Base-by-base conservation (phyloP, 1,284 basidiomycete genomes). In the Cutaneotrichosporon curvatum region DNA sequence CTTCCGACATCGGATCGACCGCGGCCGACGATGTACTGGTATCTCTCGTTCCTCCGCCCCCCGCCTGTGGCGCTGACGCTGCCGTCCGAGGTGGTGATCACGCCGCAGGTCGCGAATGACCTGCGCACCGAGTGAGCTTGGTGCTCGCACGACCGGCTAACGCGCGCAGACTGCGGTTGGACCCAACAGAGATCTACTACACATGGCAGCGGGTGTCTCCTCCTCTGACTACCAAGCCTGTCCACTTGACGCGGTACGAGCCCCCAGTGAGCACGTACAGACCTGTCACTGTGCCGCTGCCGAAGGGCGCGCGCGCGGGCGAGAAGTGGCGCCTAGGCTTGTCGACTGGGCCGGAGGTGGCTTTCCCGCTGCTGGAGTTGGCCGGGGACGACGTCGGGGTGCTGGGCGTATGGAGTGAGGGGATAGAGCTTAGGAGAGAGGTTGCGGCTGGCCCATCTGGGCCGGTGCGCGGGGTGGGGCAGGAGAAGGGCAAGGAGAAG, bases 221-320 rank as follows among this genome's bases (percentile, higher is more conserved):
- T 7, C 20, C 45, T 1, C 31, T 31, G 4, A 39, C 40, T 6
- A 49, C 31, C 5, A 31, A n/a, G 3, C 23, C 78, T 0, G 55
- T 59, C n/a, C 85, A 85, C 55, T 67, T 89, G 18, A 89, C 85
- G 3, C 83, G 79, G 1, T 90, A 63, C 43, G 37, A 79, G 75
- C 77, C 78, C 10, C 74, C 76, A 32, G 71, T 73, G 18, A 81
- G 76, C 39, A 81, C 82, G 6, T 89, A 88, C 73, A 85, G 84
- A 59, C 78, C 81, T 40, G 74, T 88, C 1, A 65, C 74, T 1
- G 75, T 91, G 0, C 79, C 82, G 0, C 71, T 80, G 4, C 86
- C 87, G 1, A 65, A 73, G 0, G 69, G 70, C 16, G 69, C 76
- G 1, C 68, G 73, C 34, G 70, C 77, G 14, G 81, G 80, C 4